A percentile compares a stretch with the other conserved stretches of the same genome.
phyloP scores from a whole-genome alignment of 202 grass and related monocot species.

The Panicum virgatum region DNA sequence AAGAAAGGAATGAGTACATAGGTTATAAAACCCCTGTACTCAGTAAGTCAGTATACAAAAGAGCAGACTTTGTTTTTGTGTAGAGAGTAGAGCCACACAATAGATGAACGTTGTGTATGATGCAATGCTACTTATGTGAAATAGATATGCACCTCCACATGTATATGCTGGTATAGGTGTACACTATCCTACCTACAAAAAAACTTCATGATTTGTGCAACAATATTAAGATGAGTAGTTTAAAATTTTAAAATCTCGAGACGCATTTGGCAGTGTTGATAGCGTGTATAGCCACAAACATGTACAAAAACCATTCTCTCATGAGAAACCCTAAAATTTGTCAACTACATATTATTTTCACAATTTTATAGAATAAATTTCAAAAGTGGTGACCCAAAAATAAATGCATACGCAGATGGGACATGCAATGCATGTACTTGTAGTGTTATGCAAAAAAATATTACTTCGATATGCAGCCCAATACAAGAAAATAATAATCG shows the following conservation, averaged over 20 bases:
- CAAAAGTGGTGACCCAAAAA: slow-evolving; percentile 1
- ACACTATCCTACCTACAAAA: background rate
- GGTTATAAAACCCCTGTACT: no score
- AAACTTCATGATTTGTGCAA: background rate
- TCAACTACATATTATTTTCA: background rate
- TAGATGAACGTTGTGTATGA: background rate
- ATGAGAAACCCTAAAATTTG: background rate
- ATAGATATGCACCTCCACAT: background rate
- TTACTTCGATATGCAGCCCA: slow-evolving; percentile 12
- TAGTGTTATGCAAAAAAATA: slow-evolving; percentile 15
- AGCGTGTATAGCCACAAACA: background rate
- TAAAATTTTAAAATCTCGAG: background rate
- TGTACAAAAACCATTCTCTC: background rate
- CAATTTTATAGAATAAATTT: slow-evolving; percentile 3
- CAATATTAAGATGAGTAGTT: background rate
- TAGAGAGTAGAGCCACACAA: background rate
- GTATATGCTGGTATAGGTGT: background rate
- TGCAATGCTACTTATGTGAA: background rate
- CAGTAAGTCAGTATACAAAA: no score
- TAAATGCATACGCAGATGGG: slow-evolving; percentile 3
- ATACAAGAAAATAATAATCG: slow-evolving; percentile 14
- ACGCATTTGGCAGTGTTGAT: background rate
- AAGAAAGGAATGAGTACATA: no score
- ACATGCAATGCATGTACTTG: background rate
- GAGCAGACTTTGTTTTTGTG: background rate